phyloP scores from a whole-genome alignment of 805 yeast species.

The Starmera caribaea region DNA sequence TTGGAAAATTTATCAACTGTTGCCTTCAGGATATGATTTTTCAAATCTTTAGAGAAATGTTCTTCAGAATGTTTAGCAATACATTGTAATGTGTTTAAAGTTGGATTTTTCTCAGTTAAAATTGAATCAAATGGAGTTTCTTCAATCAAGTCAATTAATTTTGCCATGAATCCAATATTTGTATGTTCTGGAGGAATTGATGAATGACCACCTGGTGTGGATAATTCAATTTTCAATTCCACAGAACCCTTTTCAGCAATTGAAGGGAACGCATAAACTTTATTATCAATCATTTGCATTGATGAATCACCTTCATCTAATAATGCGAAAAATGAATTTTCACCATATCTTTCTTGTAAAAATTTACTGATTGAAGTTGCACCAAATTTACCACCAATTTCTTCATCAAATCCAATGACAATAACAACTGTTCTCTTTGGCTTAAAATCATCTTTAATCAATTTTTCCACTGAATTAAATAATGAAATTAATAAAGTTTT shows the following conservation, averaged over 20 bases:
- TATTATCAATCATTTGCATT: slow-evolving; percentile 21
- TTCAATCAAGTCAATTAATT: slow-evolving; percentile 46
- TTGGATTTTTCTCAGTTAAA: slow-evolving; percentile 44
- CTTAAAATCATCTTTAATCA: slow-evolving; percentile 33
- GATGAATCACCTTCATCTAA: slow-evolving; percentile 51
- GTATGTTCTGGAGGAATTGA: slow-evolving; percentile 68
- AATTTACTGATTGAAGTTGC: slow-evolving; percentile 40
- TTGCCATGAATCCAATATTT: slow-evolving; percentile 56
- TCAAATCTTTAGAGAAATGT: slow-evolving; percentile 16
- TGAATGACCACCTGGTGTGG: slow-evolving; percentile 67
- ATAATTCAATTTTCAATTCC: slow-evolving; percentile 38
- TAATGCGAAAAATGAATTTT: slow-evolving; percentile 46
- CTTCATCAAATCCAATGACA: slow-evolving; percentile 73
- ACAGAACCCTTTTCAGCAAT: slow-evolving; percentile 57
- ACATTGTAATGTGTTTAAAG: slow-evolving; percentile 46
- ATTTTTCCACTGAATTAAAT: slow-evolving; percentile 47
- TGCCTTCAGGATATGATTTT: slow-evolving; percentile 25
- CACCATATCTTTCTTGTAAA: slow-evolving; percentile 45
- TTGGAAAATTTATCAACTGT: slow-evolving; percentile 26
- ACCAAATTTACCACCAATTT: slow-evolving; percentile 52
- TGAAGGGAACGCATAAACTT: slow-evolving; percentile 43
- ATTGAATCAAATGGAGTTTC: slow-evolving; percentile 38
- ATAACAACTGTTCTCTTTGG: slow-evolving; percentile 51
- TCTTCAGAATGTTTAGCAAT: slow-evolving; percentile 35
- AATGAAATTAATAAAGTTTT: slow-evolving; percentile 57